These are phyloP conservation scores for Vaccinium myrtillus DNA, from an alignment of 148 eudicot species.

Conservation along the genomic window DNA sequence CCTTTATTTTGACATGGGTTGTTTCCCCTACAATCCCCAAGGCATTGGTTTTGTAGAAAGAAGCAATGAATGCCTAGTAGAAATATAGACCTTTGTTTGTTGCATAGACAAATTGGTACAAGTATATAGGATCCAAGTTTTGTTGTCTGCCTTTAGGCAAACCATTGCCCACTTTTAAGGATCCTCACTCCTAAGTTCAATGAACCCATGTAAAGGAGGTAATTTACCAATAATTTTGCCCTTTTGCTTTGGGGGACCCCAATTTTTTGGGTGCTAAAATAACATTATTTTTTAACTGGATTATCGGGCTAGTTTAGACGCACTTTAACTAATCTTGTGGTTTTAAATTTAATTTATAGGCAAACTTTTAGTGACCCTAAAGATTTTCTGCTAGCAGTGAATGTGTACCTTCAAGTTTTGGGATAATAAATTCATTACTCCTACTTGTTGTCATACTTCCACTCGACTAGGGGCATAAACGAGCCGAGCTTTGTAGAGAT, in stretches of 20 bases:
- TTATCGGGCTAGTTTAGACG: too few relatives aligned
- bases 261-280: too few relatives aligned
- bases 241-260: not conserved
- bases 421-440: too few relatives aligned
- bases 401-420: too few relatives aligned
- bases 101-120: not conserved
- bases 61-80: conserved; percentile 1
- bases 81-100: not conserved
- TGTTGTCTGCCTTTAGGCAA: conserved; percentile 7
- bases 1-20: not conserved
- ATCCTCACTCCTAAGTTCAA: not conserved
- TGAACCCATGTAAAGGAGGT: not conserved
- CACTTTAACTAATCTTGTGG: too few relatives aligned
- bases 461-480: too few relatives aligned
- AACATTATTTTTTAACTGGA: too few relatives aligned
- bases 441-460: too few relatives aligned
- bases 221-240: not conserved
- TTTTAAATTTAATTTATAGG: too few relatives aligned
- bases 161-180: conserved; percentile 4
- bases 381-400: too few relatives aligned
- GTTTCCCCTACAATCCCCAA: not conserved
- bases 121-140: not conserved
- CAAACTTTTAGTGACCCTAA: too few relatives aligned
- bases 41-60: conserved; percentile 11
- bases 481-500: too few relatives aligned